phyloP scores from a whole-genome alignment of 345 rosid genomes.

The Citrus medica region DNA sequence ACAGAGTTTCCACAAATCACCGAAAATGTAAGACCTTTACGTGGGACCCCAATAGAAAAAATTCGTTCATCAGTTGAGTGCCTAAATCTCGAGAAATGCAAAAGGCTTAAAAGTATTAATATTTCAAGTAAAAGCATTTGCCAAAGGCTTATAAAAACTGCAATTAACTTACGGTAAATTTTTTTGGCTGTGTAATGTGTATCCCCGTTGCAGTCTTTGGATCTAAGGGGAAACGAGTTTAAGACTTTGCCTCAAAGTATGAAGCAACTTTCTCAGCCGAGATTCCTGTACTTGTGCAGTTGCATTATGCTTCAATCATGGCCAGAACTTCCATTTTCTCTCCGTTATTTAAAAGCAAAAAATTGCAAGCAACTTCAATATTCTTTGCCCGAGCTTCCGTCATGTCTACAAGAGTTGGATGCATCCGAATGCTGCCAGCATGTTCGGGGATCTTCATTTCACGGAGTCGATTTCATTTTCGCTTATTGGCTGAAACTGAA shows the following conservation, averaged over 20 bases:
- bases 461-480: neutral
- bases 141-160: neutral
- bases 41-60: neutral
- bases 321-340: neutral
- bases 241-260: neutral
- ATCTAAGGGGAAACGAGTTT: neutral
- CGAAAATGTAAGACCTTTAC: neutral
- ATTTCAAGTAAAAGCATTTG: neutral
- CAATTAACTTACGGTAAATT: no score
- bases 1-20: neutral
- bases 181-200: neutral
- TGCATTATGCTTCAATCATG: neutral
- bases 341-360: neutral
- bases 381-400: neutral
- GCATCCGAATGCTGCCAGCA: neutral
- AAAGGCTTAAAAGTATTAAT: neutral
- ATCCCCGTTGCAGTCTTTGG: neutral
- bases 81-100: neutral
- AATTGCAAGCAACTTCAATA: neutral
- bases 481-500: neutral
- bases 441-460: neutral
- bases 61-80: neutral
- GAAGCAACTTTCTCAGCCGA: neutral
- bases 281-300: neutral
- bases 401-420: neutral